A percentile compares a stretch with the other conserved stretches of the same genome.
These are phyloP conservation scores for Aspergillus floridensis DNA, from an alignment of 2,329 filamentous ascomycete genomes.

Conservation along the genomic window DNA sequence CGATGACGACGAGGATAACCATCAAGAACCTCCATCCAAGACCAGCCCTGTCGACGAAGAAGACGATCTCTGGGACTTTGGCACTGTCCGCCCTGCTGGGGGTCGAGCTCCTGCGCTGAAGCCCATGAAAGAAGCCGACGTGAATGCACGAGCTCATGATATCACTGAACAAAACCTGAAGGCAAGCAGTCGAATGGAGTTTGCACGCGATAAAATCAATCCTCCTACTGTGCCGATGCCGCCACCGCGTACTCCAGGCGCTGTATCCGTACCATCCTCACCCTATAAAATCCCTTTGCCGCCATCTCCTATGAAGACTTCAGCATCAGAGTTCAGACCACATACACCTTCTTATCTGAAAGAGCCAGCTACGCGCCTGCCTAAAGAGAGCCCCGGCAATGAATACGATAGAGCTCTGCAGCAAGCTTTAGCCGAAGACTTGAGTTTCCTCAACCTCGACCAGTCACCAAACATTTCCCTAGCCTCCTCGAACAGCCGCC, in stretches of 20 bases:
- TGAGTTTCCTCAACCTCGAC: slow-evolving; percentile 41
- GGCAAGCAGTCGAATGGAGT: slow-evolving; percentile 26
- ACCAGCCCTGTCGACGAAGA: slow-evolving; percentile 51
- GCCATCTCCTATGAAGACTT: slow-evolving; percentile 55
- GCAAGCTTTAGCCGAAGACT: slow-evolving; percentile 41
- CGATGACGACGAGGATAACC: slow-evolving; percentile 63
- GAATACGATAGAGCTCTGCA: slow-evolving; percentile 45
- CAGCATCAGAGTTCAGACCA: slow-evolving; percentile 51
- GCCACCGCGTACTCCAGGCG: slow-evolving; percentile 45
- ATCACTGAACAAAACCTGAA: slow-evolving; percentile 32
- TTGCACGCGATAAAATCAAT: slow-evolving; percentile 39
- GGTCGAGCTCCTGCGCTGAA: slow-evolving; percentile 64
- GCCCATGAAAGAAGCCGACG: slow-evolving; percentile 75
- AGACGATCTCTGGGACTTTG: slow-evolving; percentile 96
- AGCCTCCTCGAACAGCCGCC: slow-evolving; percentile 13
- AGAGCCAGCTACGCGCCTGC: slow-evolving; percentile 35
- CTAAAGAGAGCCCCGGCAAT: slow-evolving; percentile 37
- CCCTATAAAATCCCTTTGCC: slow-evolving; percentile 63
- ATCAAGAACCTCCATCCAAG: slow-evolving; percentile 37
- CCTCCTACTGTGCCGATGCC: slow-evolving; percentile 58
- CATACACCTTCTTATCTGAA: slow-evolving; percentile 49
- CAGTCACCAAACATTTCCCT: slow-evolving; percentile 24
- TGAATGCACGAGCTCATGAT: slow-evolving; percentile 66
- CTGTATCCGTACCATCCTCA: slow-evolving; percentile 41
- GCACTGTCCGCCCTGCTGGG: slow-evolving; percentile 77